Percentiles rank a stretch among this genome's conserved stretches.
phyloP scores from a whole-genome alignment of 176 grass and related monocot genomes.

The Carex pumila region DNA sequence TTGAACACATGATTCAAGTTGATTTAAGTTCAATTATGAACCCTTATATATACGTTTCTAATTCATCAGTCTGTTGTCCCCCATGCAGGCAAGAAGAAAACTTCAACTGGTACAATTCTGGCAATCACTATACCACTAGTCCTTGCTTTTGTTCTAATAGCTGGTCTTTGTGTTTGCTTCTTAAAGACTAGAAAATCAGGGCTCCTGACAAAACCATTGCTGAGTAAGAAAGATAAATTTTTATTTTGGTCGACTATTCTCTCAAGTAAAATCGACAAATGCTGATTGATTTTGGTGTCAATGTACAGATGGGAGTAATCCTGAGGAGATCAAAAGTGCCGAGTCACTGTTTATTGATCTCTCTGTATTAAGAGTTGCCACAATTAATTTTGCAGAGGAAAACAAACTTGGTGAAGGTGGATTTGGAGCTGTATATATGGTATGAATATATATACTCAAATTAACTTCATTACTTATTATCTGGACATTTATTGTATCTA shows the following conservation, averaged over 20 bases:
- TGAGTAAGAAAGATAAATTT: not conserved
- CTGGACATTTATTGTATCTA: not conserved
- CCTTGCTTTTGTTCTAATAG: no score
- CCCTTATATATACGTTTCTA: no score
- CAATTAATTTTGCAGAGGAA: slow-evolving; percentile 35
- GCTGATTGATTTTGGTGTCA: not conserved
- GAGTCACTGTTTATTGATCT: slow-evolving; percentile 40
- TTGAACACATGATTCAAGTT: no score
- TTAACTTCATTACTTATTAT: not conserved
- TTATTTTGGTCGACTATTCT: not conserved
- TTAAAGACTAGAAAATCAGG: no score
- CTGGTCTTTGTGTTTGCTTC: no score
- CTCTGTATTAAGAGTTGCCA: slow-evolving; percentile 30
- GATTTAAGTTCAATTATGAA: no score
- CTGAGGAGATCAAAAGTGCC: slow-evolving; percentile 5
- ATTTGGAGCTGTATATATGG: slow-evolving; percentile 59
- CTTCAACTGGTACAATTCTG: no score
- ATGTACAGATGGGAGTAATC: slow-evolving; percentile 2
- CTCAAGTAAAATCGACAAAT: not conserved
- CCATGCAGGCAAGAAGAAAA: no score
- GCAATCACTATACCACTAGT: no score
- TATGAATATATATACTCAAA: not conserved
- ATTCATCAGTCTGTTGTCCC: no score
- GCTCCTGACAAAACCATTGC: not conserved
- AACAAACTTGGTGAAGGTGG: slow-evolving; percentile 66